Evolutionary conservation across 345 rosid genomes (phyloP).

Genomic region (Ailanthus altissimus): DNA sequence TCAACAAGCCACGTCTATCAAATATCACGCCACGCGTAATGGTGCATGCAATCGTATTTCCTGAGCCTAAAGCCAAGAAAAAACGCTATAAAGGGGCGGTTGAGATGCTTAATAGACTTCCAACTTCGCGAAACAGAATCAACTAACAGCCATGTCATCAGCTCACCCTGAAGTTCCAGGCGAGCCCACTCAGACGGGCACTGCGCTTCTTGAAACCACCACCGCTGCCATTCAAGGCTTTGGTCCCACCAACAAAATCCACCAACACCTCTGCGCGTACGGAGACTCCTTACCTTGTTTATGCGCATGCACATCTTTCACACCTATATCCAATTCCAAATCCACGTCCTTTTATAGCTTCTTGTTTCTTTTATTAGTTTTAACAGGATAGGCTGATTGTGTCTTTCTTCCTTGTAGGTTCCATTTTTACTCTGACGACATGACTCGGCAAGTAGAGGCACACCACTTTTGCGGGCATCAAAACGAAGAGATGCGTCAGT

Average conservation of each 20-base stretch:
- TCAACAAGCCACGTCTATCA: slow-evolving; percentile 9
- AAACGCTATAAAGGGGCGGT: background rate
- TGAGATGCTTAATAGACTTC: too few relatives aligned
- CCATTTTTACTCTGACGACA: slow-evolving; percentile 69
- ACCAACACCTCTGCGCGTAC: slow-evolving; percentile 94
- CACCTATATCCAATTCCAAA: too few relatives aligned
- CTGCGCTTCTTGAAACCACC: slow-evolving; percentile 61
- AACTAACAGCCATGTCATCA: too few relatives aligned
- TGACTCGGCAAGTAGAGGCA: slow-evolving; percentile 80
- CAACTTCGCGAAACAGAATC: too few relatives aligned
- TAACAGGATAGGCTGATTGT: too few relatives aligned
- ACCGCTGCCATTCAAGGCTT: slow-evolving; percentile 65
- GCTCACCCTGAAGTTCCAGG: slow-evolving; percentile 58
- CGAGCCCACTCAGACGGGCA: slow-evolving; percentile 47
- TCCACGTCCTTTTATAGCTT: too few relatives aligned
- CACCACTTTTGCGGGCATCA: slow-evolving; percentile 77
- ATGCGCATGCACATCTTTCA: too few relatives aligned
- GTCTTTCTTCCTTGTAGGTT: too few relatives aligned
- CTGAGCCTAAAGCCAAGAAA: background rate
- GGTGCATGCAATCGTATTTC: slow-evolving; percentile 10
- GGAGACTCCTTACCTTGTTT: too few relatives aligned
- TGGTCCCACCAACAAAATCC: slow-evolving; percentile 62
- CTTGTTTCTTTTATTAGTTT: too few relatives aligned
- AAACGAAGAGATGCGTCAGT: slow-evolving; percentile 87
- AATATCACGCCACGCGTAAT: slow-evolving; percentile 24